Evolutionary conservation across 148 eudicot genomes (phyloP), one percentile per base, ranked within the genome.

Genomic region (Pharnaceum exiguum): DNA sequence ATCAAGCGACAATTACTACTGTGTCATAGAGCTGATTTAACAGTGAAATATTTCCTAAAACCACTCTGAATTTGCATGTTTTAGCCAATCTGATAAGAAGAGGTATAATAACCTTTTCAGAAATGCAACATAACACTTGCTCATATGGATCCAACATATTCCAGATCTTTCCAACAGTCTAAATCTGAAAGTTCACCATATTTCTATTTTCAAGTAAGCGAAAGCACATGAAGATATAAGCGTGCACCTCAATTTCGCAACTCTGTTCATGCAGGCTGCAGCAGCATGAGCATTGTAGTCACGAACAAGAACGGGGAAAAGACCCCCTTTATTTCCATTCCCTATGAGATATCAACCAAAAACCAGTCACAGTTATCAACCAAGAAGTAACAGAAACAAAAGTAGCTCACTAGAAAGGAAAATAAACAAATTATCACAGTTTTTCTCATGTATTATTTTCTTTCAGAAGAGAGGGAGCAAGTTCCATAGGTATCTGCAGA

Each of bases 271-370:
- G 72, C 99, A 89, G 48, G 78, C 75, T 65, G 99, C 84, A 78
- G 99, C 95, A 49, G 91, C 96, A 86, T 89, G 80, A 53, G 91
- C 62, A 64, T 59, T 80, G 66, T 89, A 94, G 72, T 94, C 99
- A 64, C 96, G 85, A 64, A 94, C 80, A 72, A 94, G 99, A 69
- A 94, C 81, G 5, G 99, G 82, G 64, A 83, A 94, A 48, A 94
- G 83, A n/a, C 99, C 99, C 68, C 77, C 87, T 71, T 89, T 94
- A 68, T 89, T 94, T 60, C 99, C 99, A 57, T 89, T 94, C 48
- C 99, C 99, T 94, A 42, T 51, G 68, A 59, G 36, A 27, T 19
- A 17, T 39, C 15, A 28, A 51, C 22, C 13, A 50, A 29, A 30
- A 39, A 25, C 44, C 30, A 55, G 27, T 36, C 22, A 53, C 57